These are phyloP conservation scores for Colletotrichum sp. DNA, from an alignment of 2,329 filamentous ascomycete species.

Conservation along the genomic window DNA sequence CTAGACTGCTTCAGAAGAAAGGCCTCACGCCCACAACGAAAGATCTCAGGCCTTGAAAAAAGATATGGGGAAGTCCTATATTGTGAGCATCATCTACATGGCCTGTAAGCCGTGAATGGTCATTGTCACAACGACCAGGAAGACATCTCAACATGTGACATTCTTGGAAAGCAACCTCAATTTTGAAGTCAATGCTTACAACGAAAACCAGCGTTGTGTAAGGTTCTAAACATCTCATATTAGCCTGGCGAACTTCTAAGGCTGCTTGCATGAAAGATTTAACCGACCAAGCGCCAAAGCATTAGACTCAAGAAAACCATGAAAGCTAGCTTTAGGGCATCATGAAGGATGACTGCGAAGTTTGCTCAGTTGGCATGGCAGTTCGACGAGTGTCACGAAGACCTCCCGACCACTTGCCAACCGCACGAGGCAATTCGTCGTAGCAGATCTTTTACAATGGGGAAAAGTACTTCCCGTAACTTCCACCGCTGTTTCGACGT, in stretches of 20 bases:
- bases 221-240: background rate
- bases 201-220: background rate
- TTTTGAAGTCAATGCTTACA: background rate
- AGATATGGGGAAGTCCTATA: background rate
- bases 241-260: background rate
- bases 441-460: background rate
- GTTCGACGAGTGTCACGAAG: background rate
- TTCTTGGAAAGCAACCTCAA: background rate
- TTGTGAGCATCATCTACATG: background rate
- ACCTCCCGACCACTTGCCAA: background rate
- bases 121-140: background rate
- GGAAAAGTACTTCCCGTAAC: background rate
- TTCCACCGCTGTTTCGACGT: background rate
- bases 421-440: background rate
- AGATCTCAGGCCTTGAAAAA: background rate
- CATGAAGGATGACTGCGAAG: background rate
- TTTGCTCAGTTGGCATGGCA: background rate
- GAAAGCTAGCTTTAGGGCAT: background rate
- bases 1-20: background rate
- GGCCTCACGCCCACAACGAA: background rate
- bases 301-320: background rate
- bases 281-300: too few species aligned
- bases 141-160: background rate
- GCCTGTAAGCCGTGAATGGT: background rate
- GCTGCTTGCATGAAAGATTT: background rate